Evolutionary conservation across 1,284 basidiomycete genomes (phyloP).

Genomic region (Volvariella volvacea): DNA sequence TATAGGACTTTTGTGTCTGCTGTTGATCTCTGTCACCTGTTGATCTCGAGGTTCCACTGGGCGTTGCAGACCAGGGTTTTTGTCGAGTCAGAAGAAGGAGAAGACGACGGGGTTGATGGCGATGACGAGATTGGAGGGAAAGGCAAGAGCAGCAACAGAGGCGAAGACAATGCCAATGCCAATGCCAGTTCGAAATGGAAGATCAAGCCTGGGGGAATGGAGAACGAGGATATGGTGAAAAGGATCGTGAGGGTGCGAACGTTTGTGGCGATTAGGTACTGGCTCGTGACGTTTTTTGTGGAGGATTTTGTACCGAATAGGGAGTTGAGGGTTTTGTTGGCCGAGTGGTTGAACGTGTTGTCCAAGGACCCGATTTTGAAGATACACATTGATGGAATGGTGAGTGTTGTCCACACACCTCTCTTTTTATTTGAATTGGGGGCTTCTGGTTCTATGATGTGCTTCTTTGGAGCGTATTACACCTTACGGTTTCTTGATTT

Average conservation of each 20-base stretch:
- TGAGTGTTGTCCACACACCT: constrained; percentile 32
- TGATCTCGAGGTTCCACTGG: constrained; percentile 86
- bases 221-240: constrained; percentile 57
- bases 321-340: constrained; percentile 63
- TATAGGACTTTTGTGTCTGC: constrained; percentile 78
- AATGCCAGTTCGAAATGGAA: not conserved
- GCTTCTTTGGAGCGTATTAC: constrained; percentile 7
- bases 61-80: constrained; percentile 40
- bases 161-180: not conserved
- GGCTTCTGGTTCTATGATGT: constrained; percentile 1
- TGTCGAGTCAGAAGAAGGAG: too few relatives aligned
- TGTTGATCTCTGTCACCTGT: constrained; percentile 68
- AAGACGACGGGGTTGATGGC: not conserved
- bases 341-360: constrained; percentile 76
- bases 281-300: constrained; percentile 81
- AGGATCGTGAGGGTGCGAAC: constrained; percentile 80
- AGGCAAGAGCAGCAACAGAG: not conserved
- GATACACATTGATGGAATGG: constrained; percentile 60
- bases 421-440: too few relatives aligned
- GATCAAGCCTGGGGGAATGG: not conserved
- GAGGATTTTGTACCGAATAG: constrained; percentile 82
- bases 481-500: too few relatives aligned
- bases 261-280: constrained; percentile 81
- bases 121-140: not conserved
- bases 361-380: constrained; percentile 61